Conservation (phyloP, 1,284 basidiomycete genomes). For the Thecaphora frezii region DNA sequence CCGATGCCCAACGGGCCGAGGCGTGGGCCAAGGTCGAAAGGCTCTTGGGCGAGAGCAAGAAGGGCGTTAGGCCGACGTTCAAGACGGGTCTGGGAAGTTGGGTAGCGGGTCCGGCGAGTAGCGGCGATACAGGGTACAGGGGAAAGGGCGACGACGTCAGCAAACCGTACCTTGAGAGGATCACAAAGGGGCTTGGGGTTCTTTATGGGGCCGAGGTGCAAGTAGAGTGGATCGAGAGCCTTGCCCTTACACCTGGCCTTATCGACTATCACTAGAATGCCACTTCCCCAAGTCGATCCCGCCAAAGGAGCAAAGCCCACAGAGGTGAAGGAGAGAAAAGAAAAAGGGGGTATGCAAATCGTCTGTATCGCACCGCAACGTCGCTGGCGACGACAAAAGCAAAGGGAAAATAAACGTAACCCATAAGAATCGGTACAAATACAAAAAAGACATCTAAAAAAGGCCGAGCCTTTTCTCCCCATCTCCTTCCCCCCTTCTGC, state of each 20-base stretch:
- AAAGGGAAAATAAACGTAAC: too few relatives aligned
- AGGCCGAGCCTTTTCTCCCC: not conserved
- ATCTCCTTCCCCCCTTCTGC: not conserved
- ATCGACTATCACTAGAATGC: slow-evolving; percentile 38
- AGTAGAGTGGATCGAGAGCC: slow-evolving; percentile 32
- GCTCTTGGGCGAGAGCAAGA: not conserved
- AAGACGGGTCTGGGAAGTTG: slow-evolving; percentile 48
- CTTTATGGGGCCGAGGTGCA: slow-evolving; percentile 35
- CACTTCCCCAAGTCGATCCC: too few relatives aligned
- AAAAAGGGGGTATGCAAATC: not conserved
- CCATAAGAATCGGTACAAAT: too few relatives aligned
- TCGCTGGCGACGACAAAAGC: too few relatives aligned
- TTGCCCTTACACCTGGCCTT: slow-evolving; percentile 42
- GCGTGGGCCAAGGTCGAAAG: not conserved
- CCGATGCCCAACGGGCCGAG: too few relatives aligned
- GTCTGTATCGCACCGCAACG: too few relatives aligned
- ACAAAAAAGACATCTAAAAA: slow-evolving; percentile 1
- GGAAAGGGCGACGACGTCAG: slow-evolving; percentile 49
- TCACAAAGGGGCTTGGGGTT: slow-evolving; percentile 35
- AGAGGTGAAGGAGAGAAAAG: not conserved
- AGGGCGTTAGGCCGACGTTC: slow-evolving; percentile 12
- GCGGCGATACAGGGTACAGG: slow-evolving; percentile 39
- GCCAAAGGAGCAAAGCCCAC: too few relatives aligned
- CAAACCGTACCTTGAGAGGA: slow-evolving; percentile 41
- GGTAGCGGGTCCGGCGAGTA: slow-evolving; percentile 53